Base-by-base conservation (phyloP, 1,284 basidiomycete species). In the Tilletia horrida region DNA sequence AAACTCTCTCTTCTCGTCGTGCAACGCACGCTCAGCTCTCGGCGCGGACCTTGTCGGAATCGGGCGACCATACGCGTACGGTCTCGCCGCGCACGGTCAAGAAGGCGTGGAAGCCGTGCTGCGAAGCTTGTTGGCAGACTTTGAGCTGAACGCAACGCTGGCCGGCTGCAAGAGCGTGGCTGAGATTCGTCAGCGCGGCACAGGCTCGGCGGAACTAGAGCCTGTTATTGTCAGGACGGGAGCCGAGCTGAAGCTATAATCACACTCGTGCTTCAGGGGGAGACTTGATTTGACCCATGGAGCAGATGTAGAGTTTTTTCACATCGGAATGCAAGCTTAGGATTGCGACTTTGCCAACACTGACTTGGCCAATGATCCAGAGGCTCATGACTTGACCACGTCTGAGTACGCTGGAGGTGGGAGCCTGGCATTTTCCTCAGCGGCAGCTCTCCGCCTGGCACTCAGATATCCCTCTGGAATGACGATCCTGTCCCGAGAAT, bases 41-140 rank as follows among this genome's bases (percentile, higher is more conserved):
- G 79, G 79, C 40, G 79, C 79, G 2, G 73, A 79, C 48, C 74
- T 69, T 1, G 79, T 81, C 27, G 74, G 73, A 2, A 70, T 81
- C 25, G 79, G 79, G 14, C 64, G 79, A 16, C 79, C 79, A 0
- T 79, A 71, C 66, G 72, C 73, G 35, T 81, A 72, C 66, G 79
- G 76, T n/a, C 71, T 79, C 14, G 72, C 76, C 0, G 44, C 72
- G 3, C 69, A 71, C 11, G 79, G 79, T 2, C 64, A 76, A 62
- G 72, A 78, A 11, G 79, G 79, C 14, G 79, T 78, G 2, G 50
- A 67, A 8, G 65, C 67, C 31, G 78, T 79, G 31, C 67, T 80
- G 57, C 73, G 71, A 63, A 70, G 68, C 27, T 45, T 80, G n/a
- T 48, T 74, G 9, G 77, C 76, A 3, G 78, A 80, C 27, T 27